A percentile compares a stretch with the other conserved stretches of the same genome.
These are phyloP conservation scores for Fraxinus dipetala DNA, from an alignment of 305 asterid species.

Conservation along the genomic window DNA sequence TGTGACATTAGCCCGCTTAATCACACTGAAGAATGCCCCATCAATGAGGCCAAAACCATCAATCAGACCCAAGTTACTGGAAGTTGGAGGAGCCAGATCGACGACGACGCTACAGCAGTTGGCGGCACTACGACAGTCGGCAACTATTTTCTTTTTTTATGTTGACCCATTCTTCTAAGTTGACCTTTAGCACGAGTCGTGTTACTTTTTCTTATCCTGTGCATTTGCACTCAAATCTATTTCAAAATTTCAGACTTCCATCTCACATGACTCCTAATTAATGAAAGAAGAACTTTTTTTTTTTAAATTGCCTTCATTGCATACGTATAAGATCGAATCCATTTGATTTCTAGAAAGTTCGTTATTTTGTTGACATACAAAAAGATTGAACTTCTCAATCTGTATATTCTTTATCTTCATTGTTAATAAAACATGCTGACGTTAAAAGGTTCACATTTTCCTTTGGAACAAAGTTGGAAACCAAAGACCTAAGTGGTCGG, in stretches of 20 bases:
- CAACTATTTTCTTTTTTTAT: background rate
- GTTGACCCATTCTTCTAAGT: background rate
- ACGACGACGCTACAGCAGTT: background rate
- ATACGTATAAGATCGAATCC: no score
- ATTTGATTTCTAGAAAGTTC: no score
- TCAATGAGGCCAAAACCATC: no score
- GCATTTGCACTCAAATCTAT: background rate
- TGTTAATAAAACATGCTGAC: background rate
- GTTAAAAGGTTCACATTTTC: background rate
- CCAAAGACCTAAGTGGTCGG: background rate
- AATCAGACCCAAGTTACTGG: no score
- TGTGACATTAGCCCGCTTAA: no score
- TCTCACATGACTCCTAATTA: background rate
- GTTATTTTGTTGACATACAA: no score
- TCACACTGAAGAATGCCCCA: no score
- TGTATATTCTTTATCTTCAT: background rate
- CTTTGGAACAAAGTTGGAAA: background rate
- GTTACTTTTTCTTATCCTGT: background rate
- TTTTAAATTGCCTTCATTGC: no score
- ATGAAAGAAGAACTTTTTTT: background rate
- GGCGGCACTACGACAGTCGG: background rate
- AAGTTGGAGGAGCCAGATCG: background rate
- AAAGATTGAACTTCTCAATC: background rate
- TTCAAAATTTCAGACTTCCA: background rate
- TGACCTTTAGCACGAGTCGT: background rate